Percentiles rank a stretch among this genome's conserved stretches.
Conservation (phyloP, 306 rosid species). For the Pyrus betulifolia region DNA sequence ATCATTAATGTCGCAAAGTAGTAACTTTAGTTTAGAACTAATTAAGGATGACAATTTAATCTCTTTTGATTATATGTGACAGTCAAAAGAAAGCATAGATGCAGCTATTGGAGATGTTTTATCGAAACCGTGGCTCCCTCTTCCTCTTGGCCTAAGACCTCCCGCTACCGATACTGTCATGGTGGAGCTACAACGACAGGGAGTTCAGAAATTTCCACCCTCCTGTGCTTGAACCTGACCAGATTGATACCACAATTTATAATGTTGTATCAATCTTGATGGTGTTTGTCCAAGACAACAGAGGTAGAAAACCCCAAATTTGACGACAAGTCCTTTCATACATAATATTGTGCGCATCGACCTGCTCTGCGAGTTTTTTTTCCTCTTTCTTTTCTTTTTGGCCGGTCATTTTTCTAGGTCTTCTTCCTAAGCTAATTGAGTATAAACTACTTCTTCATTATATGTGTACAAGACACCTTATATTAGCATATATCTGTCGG, state of each 20-base stretch:
- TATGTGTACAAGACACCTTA: not conserved
- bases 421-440: not conserved
- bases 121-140: constrained; percentile 83
- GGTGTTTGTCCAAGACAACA: not conserved
- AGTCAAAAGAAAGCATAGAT: constrained; percentile 91
- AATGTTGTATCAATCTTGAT: not conserved
- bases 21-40: not conserved
- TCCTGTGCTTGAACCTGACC: constrained; percentile 28
- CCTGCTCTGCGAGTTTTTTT: not conserved
- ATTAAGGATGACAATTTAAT: not conserved
- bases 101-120: constrained; percentile 79
- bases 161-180: constrained; percentile 65
- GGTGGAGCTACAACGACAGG: constrained; percentile 75
- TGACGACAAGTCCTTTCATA: not conserved
- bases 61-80: not conserved
- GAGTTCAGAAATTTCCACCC: constrained; percentile 71
- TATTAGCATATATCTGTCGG: not conserved
- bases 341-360: not conserved
- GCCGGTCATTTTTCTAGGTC: not conserved
- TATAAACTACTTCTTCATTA: not conserved
- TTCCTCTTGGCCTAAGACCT: constrained; percentile 82
- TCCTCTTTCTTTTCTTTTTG: not conserved
- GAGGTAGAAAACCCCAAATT: not conserved
- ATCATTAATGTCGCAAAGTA: not conserved
- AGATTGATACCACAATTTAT: not conserved